Conservation (phyloP, 305 asterid species). For the Salvia sclarea region DNA sequence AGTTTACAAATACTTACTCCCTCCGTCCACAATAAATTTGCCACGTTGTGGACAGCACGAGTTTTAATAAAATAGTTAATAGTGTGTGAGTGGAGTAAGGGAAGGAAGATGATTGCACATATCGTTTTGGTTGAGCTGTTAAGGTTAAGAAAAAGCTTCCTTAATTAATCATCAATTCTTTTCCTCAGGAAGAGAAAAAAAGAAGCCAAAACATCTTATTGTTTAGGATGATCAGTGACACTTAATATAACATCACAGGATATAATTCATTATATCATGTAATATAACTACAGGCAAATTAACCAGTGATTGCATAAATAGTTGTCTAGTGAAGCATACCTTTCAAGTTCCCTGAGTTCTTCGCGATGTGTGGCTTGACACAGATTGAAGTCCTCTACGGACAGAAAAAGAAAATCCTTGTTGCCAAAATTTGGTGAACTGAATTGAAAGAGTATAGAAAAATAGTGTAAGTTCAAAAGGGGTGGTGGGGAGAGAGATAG, state of each 20-base stretch:
- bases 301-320: slow-evolving; percentile 10
- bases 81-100: no score
- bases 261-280: background rate
- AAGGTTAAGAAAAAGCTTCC: no score
- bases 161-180: no score
- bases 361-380: slow-evolving; percentile 62
- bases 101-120: background rate
- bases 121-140: no score
- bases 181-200: no score
- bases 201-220: background rate
- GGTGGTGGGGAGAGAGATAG: background rate
- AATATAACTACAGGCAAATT: background rate
- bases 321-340: slow-evolving; percentile 40
- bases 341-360: slow-evolving; percentile 75
- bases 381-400: slow-evolving; percentile 74
- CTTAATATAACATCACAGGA: background rate
- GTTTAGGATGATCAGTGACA: background rate
- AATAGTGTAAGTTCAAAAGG: background rate
- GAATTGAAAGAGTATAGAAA: slow-evolving; percentile 29
- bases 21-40: no score
- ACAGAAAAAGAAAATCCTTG: slow-evolving; percentile 58
- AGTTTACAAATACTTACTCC: background rate
- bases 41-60: no score
- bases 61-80: no score
- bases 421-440: slow-evolving; percentile 73